Evolutionary conservation across 768 basidiomycete genomes (phyloP).

Genomic region (Lactarius sanguifluus): DNA sequence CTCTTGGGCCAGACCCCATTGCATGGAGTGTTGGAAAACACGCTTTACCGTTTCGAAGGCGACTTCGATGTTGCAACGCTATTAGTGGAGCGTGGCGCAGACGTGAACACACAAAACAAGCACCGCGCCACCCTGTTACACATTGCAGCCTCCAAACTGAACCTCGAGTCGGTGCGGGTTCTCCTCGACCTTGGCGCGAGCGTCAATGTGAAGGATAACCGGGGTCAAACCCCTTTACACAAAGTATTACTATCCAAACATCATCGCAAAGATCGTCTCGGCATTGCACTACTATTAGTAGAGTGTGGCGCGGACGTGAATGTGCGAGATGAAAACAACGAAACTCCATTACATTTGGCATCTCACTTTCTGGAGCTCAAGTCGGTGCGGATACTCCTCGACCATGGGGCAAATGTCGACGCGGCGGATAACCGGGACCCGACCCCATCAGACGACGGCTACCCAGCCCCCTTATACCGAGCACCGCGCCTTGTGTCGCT

Average conservation of each 20-base stretch:
- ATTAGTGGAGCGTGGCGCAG: too few relatives aligned
- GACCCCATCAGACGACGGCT: background rate
- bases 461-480: background rate
- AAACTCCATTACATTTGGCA: background rate
- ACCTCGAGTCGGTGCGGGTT: too few relatives aligned
- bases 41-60: too few relatives aligned
- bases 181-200: background rate
- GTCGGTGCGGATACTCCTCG: background rate
- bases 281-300: background rate
- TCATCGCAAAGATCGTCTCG: background rate
- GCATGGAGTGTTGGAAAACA: background rate
- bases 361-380: background rate
- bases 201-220: background rate
- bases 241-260: too few relatives aligned
- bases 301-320: background rate
- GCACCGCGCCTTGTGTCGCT: background rate
- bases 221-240: background rate
- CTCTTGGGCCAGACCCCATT: background rate
- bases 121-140: too few relatives aligned
- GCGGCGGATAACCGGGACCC: background rate
- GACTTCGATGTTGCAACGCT: too few relatives aligned
- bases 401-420: background rate
- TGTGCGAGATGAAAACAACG: background rate
- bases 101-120: too few relatives aligned
- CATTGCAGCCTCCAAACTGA: too few relatives aligned